Percentiles rank a stretch among this genome's conserved stretches.
Evolutionary conservation across 179 eudicot species (phyloP).

Genomic region (Vitellaria paradoxa): DNA sequence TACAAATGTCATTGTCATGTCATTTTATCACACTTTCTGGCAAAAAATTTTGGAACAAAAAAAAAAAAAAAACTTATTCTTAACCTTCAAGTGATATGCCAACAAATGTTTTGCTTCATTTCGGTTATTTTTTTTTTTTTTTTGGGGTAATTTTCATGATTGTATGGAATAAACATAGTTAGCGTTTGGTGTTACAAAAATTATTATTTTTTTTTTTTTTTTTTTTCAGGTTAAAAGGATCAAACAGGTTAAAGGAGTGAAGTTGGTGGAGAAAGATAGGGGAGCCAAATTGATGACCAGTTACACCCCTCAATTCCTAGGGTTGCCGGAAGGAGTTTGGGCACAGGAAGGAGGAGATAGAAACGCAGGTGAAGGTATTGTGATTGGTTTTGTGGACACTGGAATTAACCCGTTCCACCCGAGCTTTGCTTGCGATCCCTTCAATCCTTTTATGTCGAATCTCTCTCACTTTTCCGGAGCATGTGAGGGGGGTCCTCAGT

Average conservation of each 20-base stretch:
- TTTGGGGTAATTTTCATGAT: too few relatives aligned
- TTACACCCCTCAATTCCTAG: constrained; percentile 85
- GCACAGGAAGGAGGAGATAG: constrained; percentile 70
- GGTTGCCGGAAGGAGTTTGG: constrained; percentile 83
- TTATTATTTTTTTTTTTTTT: too few relatives aligned
- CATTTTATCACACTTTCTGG: too few relatives aligned
- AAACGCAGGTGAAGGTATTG: constrained; percentile 85
- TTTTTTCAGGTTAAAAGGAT: constrained; percentile 52
- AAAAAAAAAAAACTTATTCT: too few relatives aligned
- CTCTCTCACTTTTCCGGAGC: constrained; percentile 61
- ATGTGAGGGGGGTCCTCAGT: constrained; percentile 73
- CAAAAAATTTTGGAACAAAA: too few relatives aligned
- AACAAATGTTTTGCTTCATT: too few relatives aligned
- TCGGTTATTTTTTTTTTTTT: too few relatives aligned
- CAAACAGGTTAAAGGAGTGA: constrained; percentile 48
- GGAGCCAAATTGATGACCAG: constrained; percentile 78
- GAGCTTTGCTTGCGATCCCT: constrained; percentile 68
- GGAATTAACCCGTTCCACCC: constrained; percentile 85
- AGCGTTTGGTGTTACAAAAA: too few relatives aligned
- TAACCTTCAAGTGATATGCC: too few relatives aligned
- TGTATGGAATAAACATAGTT: too few relatives aligned
- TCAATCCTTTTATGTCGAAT: constrained; percentile 33
- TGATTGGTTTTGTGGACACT: constrained; percentile 86
- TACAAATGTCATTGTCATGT: too few relatives aligned
- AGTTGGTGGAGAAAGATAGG: constrained; percentile 64